A percentile compares a stretch with the other conserved stretches of the same genome.
phyloP scores from a whole-genome alignment of 1,139 yeast genomes.

The Blastobotrys capitulatus region DNA sequence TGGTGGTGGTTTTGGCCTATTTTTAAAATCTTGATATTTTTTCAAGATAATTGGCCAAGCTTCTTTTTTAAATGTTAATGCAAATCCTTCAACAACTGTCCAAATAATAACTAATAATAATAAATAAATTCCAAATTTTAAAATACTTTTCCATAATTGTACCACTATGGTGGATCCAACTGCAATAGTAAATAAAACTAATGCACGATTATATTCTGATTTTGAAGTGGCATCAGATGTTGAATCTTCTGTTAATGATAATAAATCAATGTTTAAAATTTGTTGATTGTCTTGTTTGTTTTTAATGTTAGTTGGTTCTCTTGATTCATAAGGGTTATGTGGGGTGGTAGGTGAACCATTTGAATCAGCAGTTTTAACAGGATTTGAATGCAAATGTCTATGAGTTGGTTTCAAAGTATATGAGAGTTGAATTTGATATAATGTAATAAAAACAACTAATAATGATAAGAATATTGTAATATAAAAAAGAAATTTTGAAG shows the following conservation, averaged over 20 bases:
- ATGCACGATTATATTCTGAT: conserved; percentile 1
- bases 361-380: not conserved
- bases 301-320: no score
- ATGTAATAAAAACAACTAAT: not conserved
- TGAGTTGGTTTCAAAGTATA: not conserved
- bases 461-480: not conserved
- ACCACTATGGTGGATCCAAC: conserved; percentile 7
- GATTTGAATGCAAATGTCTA: not conserved
- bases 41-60: conserved; percentile 4
- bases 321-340: not conserved
- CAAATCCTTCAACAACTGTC: not conserved
- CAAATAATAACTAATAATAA: not conserved
- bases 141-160: conserved; percentile 1
- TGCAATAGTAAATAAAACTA: conserved; percentile 5
- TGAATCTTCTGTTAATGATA: no score
- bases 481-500: not conserved
- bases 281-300: not conserved
- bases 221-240: not conserved
- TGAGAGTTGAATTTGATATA: not conserved
- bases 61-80: not conserved
- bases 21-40: not conserved
- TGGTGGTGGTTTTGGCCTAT: not conserved
- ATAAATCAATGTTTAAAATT: not conserved
- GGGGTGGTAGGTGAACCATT: no score
- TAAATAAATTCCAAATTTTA: not conserved